Percentiles rank a stretch among this genome's conserved stretches.
Evolutionary conservation across 345 rosid genomes (phyloP).

Genomic region (Boechera stricta): DNA sequence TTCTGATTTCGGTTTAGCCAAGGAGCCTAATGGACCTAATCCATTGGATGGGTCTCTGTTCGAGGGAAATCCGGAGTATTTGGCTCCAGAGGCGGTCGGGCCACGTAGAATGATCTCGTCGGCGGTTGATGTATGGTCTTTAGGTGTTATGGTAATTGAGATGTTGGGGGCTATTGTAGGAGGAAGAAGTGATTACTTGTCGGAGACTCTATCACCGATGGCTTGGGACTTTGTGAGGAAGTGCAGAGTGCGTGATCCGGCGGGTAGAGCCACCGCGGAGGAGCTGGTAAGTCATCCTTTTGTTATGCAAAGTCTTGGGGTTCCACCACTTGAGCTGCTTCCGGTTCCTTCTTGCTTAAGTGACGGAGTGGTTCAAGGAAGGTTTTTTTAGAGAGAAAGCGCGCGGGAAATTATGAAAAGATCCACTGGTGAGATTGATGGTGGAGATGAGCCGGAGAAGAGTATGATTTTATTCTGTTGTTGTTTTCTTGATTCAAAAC

Average conservation of each 20-base stretch:
- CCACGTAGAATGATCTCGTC: conserved; percentile 10
- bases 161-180: conserved; percentile 2
- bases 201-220: neutral
- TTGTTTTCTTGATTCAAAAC: neutral
- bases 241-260: neutral
- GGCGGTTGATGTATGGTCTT: conserved; percentile 30
- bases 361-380: conserved; percentile 25
- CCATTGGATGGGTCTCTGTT: conserved; percentile 9
- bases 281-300: conserved; percentile 29
- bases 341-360: conserved; percentile 12
- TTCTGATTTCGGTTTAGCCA: conserved; percentile 22
- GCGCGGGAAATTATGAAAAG: neutral
- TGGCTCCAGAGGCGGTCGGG: conserved; percentile 29
- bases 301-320: conserved; percentile 4
- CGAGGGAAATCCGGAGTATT: neutral
- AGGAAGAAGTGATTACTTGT: neutral
- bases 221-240: conserved; percentile 13
- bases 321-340: conserved; percentile 36
- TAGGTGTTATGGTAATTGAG: conserved; percentile 11
- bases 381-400: conserved; percentile 22
- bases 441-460: neutral
- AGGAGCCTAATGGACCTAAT: conserved; percentile 26
- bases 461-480: neutral
- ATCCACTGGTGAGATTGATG: neutral
- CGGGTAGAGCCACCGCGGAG: conserved; percentile 8